These are phyloP conservation scores for Kandelia obovata DNA, from an alignment of 345 rosid species.

Conservation along the genomic window DNA sequence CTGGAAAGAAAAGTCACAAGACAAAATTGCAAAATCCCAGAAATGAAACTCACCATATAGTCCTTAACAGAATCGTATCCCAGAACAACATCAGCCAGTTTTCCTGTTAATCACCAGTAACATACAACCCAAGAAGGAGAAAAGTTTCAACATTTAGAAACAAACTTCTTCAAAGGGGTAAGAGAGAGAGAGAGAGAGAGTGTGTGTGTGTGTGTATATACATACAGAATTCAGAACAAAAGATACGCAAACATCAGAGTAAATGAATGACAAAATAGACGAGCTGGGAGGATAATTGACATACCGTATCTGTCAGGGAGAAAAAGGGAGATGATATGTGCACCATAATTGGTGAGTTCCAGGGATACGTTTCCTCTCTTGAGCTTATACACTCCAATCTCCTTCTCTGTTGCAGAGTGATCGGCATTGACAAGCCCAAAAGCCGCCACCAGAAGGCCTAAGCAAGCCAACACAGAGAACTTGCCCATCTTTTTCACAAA, in stretches of 20 bases:
- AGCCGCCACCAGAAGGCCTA: background rate
- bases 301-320: constrained; percentile 86
- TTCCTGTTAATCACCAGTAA: constrained; percentile 46
- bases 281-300: constrained; percentile 2
- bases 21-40: too few species aligned
- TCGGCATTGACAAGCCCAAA: background rate
- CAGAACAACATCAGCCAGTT: constrained; percentile 62
- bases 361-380: constrained; percentile 61
- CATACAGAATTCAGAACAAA: background rate
- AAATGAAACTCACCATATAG: constrained; percentile 45
- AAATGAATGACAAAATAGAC: background rate
- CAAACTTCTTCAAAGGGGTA: background rate
- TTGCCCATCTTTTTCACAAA: constrained; percentile 9
- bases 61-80: constrained; percentile 63
- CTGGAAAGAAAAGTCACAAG: too few species aligned
- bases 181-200: too few species aligned
- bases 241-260: background rate
- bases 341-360: constrained; percentile 84
- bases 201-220: too few species aligned
- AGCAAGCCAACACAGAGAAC: background rate
- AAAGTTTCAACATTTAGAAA: background rate
- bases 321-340: constrained; percentile 59
- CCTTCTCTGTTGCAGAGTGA: background rate
- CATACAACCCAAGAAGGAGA: background rate
- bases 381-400: constrained; percentile 58